Evolutionary conservation across 169 alveolate species (phyloP).

Genomic region (Plasmodium vinckei): DNA sequence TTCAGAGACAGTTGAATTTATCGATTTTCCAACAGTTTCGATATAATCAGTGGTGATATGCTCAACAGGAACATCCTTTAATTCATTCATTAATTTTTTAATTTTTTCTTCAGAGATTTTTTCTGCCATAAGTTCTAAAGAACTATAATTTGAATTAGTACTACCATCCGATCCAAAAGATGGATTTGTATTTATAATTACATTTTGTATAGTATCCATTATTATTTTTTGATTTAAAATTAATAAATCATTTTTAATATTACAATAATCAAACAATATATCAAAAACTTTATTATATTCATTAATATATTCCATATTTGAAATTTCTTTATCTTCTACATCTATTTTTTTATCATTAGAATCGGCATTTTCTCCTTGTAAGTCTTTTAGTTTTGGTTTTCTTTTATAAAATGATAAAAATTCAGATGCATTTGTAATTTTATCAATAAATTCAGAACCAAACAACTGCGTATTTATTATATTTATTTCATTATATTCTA

Average conservation of each 20-base stretch:
- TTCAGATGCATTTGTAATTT: conserved; percentile 87
- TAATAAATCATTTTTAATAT: conserved; percentile 22
- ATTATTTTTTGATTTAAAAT: conserved; percentile 36
- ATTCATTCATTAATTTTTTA: conserved; percentile 3
- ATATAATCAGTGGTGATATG: conserved; percentile 38
- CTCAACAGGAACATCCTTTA: conserved; percentile 28
- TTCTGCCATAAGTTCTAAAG: conserved; percentile 18
- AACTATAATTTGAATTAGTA: conserved; percentile 20
- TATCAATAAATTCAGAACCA: conserved; percentile 80
- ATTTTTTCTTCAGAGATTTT: conserved; percentile 20
- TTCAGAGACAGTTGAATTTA: too few relatives aligned
- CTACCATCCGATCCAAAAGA: conserved; percentile 54
- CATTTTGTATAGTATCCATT: conserved; percentile 48
- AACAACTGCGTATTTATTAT: conserved; percentile 85
- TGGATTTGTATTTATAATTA: conserved; percentile 31
- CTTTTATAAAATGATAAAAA: conserved; percentile 79
- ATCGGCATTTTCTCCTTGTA: background rate
- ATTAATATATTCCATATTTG: conserved; percentile 37
- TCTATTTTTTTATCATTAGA: background rate
- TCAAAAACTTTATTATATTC: conserved; percentile 71
- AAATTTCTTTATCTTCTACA: conserved; percentile 20
- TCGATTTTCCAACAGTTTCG: background rate
- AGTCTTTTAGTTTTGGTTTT: conserved; percentile 19
- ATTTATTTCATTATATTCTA: conserved; percentile 77
- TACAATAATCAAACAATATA: conserved; percentile 52